A percentile compares a stretch with the other conserved stretches of the same genome.
These are phyloP conservation scores for Mucor indicus DNA, from an alignment of 371 early-diverging fungal species.

Conservation along the genomic window DNA sequence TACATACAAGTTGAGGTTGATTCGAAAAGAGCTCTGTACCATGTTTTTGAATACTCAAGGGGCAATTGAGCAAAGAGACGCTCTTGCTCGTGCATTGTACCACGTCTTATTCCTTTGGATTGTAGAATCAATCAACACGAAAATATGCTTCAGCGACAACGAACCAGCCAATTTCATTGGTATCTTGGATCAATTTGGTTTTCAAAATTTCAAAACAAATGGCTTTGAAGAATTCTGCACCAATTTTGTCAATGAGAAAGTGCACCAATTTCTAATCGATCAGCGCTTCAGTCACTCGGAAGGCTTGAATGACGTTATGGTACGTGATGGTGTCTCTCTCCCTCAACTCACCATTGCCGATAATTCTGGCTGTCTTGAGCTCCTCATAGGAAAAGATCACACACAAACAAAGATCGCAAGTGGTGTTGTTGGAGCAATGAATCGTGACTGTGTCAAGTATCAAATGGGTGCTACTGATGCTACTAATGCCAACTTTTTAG, in stretches of 20 bases:
- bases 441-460: slow-evolving; percentile 38
- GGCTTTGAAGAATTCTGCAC: slow-evolving; percentile 78
- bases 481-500: slow-evolving; percentile 41
- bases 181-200: slow-evolving; percentile 75
- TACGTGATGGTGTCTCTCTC: slow-evolving; percentile 34
- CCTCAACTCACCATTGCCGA: slow-evolving; percentile 53
- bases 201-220: slow-evolving; percentile 58
- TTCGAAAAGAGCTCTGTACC: slow-evolving; percentile 70
- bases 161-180: slow-evolving; percentile 69
- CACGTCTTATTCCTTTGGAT: slow-evolving; percentile 76
- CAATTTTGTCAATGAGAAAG: slow-evolving; percentile 84
- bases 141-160: slow-evolving; percentile 59
- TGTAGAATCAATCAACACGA: slow-evolving; percentile 73
- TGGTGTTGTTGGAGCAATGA: slow-evolving; percentile 68
- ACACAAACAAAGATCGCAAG: slow-evolving; percentile 20
- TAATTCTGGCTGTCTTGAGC: slow-evolving; percentile 61
- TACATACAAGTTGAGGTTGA: slow-evolving; percentile 54
- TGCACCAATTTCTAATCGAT: slow-evolving; percentile 71
- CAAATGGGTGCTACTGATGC: slow-evolving; percentile 39
- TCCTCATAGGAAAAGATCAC: slow-evolving; percentile 42
- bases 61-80: slow-evolving; percentile 59
- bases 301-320: slow-evolving; percentile 23
- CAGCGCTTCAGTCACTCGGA: slow-evolving; percentile 58
- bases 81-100: slow-evolving; percentile 70
- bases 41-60: slow-evolving; percentile 71